Percentiles rank a stretch among this genome's conserved stretches.
Evolutionary conservation across 2,329 filamentous ascomycete species (phyloP).

Genomic region (Stromatinia cepivora): DNA sequence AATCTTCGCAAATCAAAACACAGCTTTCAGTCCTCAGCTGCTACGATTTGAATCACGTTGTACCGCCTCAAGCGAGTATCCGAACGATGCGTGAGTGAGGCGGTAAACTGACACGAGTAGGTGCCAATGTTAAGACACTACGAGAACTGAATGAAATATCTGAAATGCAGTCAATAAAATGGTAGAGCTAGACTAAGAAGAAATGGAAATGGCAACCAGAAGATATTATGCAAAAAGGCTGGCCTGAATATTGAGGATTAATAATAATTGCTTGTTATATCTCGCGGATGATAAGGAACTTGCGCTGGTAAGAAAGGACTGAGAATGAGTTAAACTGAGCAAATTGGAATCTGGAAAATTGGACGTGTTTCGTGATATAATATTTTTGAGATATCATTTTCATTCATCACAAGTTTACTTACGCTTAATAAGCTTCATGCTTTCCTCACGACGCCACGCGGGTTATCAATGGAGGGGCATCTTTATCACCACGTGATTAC

Average conservation of each 20-base stretch:
- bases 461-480: background rate
- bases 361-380: background rate
- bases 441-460: background rate
- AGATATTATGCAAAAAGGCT: background rate
- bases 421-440: background rate
- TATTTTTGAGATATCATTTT: background rate
- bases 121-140: background rate
- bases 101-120: background rate
- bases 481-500: conserved; percentile 1
- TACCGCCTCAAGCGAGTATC: conserved; percentile 3
- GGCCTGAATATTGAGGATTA: background rate
- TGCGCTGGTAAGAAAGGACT: background rate
- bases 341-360: background rate
- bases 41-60: background rate
- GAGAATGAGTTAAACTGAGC: background rate
- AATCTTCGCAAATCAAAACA: conserved; percentile 11
- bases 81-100: background rate
- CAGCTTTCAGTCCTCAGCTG: background rate
- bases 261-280: background rate
- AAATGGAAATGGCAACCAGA: background rate
- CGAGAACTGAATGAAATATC: background rate
- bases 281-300: background rate
- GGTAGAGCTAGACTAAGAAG: background rate
- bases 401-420: background rate
- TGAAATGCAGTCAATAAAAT: background rate